Percentiles rank a stretch among this genome's conserved stretches.
Evolutionary conservation across 2,329 filamentous ascomycete species (phyloP).

Genomic region (Ophiostoma ips): DNA sequence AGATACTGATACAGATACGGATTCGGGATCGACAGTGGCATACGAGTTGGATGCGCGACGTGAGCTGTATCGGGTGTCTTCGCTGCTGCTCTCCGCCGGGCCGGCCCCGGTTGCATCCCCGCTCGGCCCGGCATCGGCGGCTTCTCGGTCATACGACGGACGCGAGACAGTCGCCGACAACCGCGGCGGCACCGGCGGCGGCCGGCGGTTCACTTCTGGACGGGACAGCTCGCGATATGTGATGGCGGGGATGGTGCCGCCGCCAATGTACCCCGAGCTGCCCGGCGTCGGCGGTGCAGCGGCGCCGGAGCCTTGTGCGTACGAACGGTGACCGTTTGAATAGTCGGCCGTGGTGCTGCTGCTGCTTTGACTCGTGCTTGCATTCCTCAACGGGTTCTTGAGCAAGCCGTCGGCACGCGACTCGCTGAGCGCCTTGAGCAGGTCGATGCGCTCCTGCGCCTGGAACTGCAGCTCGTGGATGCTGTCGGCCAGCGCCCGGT

Average conservation of each 20-base stretch:
- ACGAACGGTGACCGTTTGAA: background rate
- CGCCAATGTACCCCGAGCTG: constrained; percentile 51
- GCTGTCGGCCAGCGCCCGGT: constrained; percentile 69
- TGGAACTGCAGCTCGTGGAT: constrained; percentile 73
- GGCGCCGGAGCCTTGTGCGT: background rate
- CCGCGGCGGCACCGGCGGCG: constrained; percentile 27
- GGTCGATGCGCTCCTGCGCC: constrained; percentile 83
- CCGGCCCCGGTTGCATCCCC: background rate
- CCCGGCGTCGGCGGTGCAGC: background rate
- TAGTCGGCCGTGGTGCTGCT: background rate
- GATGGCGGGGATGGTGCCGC: constrained; percentile 68
- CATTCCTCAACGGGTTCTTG: constrained; percentile 7
- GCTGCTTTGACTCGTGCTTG: background rate
- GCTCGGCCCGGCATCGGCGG: background rate
- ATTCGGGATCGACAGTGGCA: background rate
- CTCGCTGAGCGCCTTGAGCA: constrained; percentile 66
- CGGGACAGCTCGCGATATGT: constrained; percentile 71
- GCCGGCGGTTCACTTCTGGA: constrained; percentile 29
- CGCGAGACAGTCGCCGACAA: constrained; percentile 34
- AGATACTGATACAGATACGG: background rate
- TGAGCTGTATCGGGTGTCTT: background rate
- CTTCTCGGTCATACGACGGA: constrained; percentile 32
- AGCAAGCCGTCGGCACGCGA: constrained; percentile 35
- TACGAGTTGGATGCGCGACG: background rate
- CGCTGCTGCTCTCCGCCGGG: background rate